phyloP scores from a whole-genome alignment of 176 grass and related monocot species.

The Bolboschoenus planiculmis region DNA sequence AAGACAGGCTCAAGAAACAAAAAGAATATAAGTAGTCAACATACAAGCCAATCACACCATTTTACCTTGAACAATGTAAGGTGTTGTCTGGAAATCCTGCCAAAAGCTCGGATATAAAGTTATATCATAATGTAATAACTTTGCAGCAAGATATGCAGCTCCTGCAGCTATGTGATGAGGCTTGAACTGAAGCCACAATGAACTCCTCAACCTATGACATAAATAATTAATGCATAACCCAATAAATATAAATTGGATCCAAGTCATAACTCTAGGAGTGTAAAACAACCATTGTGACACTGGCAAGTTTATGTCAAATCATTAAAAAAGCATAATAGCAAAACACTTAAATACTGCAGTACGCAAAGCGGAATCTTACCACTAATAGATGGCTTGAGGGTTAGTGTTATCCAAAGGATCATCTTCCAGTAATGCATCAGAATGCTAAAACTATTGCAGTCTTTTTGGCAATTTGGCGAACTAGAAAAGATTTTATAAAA shows the following conservation, averaged over 20 bases:
- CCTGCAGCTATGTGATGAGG: slow-evolving; percentile 83
- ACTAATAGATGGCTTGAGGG: slow-evolving; percentile 15
- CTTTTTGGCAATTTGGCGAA: slow-evolving; percentile 17
- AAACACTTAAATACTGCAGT: slow-evolving; percentile 22
- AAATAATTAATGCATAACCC: slow-evolving; percentile 18
- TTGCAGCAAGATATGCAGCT: slow-evolving; percentile 75
- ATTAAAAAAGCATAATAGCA: neutral
- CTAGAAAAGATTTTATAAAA: slow-evolving; percentile 6
- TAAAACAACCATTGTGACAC: neutral
- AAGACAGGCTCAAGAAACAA: neutral
- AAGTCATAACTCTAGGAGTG: neutral
- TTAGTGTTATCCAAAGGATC: slow-evolving; percentile 24
- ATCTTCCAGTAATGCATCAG: slow-evolving; percentile 9
- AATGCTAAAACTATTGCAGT: slow-evolving; percentile 23
- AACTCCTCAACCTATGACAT: slow-evolving; percentile 57
- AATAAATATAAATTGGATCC: neutral
- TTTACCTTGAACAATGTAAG: slow-evolving; percentile 72
- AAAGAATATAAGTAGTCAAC: neutral
- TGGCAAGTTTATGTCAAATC: neutral
- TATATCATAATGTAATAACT: slow-evolving; percentile 47
- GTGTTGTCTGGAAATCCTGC: slow-evolving; percentile 71
- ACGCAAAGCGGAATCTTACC: slow-evolving; percentile 19
- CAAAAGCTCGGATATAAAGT: slow-evolving; percentile 49
- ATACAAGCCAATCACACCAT: neutral
- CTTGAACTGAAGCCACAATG: slow-evolving; percentile 93